Conservation (phyloP, 306 rosid genomes). For the Argentina anserina region DNA sequence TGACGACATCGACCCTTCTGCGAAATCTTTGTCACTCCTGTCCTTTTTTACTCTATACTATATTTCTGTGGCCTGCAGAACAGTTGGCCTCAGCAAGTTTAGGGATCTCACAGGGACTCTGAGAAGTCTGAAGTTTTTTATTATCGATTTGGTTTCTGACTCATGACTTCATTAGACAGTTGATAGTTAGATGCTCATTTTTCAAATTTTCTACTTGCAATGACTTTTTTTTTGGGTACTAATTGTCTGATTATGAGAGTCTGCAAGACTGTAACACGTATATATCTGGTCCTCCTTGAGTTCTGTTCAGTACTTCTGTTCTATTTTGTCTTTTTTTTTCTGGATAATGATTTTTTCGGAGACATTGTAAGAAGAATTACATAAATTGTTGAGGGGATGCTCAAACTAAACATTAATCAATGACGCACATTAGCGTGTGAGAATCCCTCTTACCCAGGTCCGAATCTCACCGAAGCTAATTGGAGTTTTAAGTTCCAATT, state of each 20-base stretch:
- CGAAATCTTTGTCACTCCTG: constrained; percentile 5
- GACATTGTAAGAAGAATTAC: too few relatives aligned
- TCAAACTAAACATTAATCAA: too few relatives aligned
- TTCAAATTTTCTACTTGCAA: neutral
- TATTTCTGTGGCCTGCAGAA: neutral
- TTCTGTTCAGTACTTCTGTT: too few relatives aligned
- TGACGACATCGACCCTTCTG: neutral
- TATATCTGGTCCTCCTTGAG: too few relatives aligned
- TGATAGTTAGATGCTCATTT: neutral
- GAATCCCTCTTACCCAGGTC: too few relatives aligned
- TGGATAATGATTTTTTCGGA: too few relatives aligned
- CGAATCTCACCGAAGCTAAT: too few relatives aligned
- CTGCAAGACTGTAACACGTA: neutral
- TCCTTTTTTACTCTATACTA: neutral
- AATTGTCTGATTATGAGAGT: neutral
- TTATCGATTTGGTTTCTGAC: neutral
- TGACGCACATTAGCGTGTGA: too few relatives aligned
- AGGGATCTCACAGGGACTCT: neutral
- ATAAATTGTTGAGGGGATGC: too few relatives aligned
- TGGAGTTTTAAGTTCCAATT: too few relatives aligned
- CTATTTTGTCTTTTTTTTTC: too few relatives aligned
- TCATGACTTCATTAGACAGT: too few relatives aligned
- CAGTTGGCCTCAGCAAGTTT: neutral
- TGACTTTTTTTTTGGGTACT: neutral
- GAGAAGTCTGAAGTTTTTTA: neutral